Percentiles rank a stretch among this genome's conserved stretches.
Evolutionary conservation across 2,329 filamentous ascomycete species (phyloP).

Genomic region (Talaromyces atroroseus): DNA sequence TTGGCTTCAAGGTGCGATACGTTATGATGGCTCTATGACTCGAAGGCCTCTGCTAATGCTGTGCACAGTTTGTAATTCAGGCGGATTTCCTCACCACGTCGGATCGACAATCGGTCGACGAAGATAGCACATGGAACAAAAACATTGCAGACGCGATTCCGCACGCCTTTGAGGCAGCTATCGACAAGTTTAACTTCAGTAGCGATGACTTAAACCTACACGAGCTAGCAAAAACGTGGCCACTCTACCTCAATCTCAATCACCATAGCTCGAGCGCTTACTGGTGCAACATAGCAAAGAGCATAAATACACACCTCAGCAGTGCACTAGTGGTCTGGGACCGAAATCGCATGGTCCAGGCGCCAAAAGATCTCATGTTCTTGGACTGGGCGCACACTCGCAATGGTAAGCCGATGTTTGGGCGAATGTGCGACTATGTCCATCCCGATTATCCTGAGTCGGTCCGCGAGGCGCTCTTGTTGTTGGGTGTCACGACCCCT

Average conservation of each 20-base stretch:
- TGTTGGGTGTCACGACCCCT: constrained; percentile 5
- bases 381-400: constrained; percentile 3
- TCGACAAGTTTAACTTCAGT: constrained; percentile 2
- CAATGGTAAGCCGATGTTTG: constrained; percentile 3
- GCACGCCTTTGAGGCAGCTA: constrained; percentile 5
- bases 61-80: constrained; percentile 5
- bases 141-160: constrained; percentile 8
- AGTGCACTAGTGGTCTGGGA: constrained; percentile 1
- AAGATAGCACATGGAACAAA: constrained; percentile 9
- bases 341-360: background rate
- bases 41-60: constrained; percentile 3
- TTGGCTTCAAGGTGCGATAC: constrained; percentile 10
- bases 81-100: constrained; percentile 9
- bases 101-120: constrained; percentile 6
- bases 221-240: constrained; percentile 7
- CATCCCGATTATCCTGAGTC: background rate
- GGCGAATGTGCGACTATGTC: background rate
- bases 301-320: constrained; percentile 1
- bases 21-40: background rate
- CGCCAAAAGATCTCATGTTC: constrained; percentile 7
- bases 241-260: constrained; percentile 7
- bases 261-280: background rate
- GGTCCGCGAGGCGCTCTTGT: constrained; percentile 3
- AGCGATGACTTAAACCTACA: background rate
- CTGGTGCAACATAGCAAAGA: constrained; percentile 6